These are phyloP conservation scores for Pseudofabraea citricarpa DNA, from an alignment of 2,329 filamentous ascomycete species.

Conservation along the genomic window DNA sequence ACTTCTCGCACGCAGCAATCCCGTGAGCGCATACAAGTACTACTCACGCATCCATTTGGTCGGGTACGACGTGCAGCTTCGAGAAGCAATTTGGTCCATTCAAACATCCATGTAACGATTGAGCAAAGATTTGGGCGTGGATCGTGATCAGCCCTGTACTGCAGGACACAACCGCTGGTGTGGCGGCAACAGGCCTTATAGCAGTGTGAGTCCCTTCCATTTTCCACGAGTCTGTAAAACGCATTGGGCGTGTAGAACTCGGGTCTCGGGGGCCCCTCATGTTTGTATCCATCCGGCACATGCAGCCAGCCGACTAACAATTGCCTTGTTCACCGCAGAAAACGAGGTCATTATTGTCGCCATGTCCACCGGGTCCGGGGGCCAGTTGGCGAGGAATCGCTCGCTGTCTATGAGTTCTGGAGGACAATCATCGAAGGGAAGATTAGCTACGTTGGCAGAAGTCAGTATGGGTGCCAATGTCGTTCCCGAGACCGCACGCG, in stretches of 20 bases:
- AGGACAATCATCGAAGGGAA: conserved; percentile 41
- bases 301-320: conserved; percentile 26
- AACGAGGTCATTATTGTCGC: conserved; percentile 30
- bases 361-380: conserved; percentile 57
- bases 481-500: conserved; percentile 38
- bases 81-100: conserved; percentile 9
- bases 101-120: conserved; percentile 25
- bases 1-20: too few relatives aligned
- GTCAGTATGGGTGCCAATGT: conserved; percentile 45
- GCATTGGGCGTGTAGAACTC: conserved; percentile 13
- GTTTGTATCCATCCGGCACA: conserved; percentile 17
- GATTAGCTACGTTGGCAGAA: conserved; percentile 42
- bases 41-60: conserved; percentile 14
- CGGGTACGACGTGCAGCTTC: conserved; percentile 14
- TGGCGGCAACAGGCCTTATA: conserved; percentile 24
- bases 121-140: conserved; percentile 25
- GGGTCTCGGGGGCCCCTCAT: conserved; percentile 9
- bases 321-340: conserved; percentile 19
- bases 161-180: conserved; percentile 24
- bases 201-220: conserved; percentile 21
- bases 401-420: conserved; percentile 55
- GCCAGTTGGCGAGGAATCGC: conserved; percentile 51
- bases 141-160: conserved; percentile 29
- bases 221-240: conserved; percentile 13
- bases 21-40: conserved; percentile 13